Evolutionary conservation across 2,329 filamentous ascomycete species (phyloP), one percentile per base, ranked within the genome.

Genomic region (Elsinoe batatas): DNA sequence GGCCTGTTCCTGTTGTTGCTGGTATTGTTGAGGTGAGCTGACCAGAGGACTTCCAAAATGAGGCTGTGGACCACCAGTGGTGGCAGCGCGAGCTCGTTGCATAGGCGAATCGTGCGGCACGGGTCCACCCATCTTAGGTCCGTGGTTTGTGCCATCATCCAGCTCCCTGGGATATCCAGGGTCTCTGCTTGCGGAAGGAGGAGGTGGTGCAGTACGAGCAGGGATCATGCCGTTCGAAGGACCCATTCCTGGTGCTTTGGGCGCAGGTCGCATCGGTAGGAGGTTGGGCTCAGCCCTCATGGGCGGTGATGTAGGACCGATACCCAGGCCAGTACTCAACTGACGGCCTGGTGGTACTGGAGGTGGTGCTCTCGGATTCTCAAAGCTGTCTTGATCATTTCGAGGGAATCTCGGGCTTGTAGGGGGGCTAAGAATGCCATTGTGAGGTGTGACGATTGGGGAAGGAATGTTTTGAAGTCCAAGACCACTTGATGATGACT

Each of bases 321-420:
- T 58, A 37, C 65, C 65, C 17, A 59, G 56, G 33, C 58, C 58
- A 30, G 35, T 44, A 32, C 58, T 60, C n/a, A 33, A 32, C 54
- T 63, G 62, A 33, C 56, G 53, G 35, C 65, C 69, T 33, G 79
- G 68, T 57, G 91, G 91, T 58, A 96, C 87, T 10, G 91, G 93
- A 60, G 93, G 93, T 37, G 93, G 88, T 15, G 91, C 88, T 66
- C 93, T 82, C 49, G 93, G 93, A 67, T 98, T 97, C 74, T 97
- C 93, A 72, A 97, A 98, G 75, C 89, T 97, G 68, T 88, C 87
- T 78, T 90, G 85, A 73, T 88, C 82, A 72, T 91, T 91, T 69
- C 88, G 82, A 55, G 90, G 91, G 74, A 95, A 95, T 68, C 88
- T 82, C 58, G 89, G 88, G 72, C 88, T 93, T 61, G 83, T 81